Percentiles rank a stretch among this genome's conserved stretches.
phyloP scores from a whole-genome alignment of 768 basidiomycete species.

The Mycena capillaripes region DNA sequence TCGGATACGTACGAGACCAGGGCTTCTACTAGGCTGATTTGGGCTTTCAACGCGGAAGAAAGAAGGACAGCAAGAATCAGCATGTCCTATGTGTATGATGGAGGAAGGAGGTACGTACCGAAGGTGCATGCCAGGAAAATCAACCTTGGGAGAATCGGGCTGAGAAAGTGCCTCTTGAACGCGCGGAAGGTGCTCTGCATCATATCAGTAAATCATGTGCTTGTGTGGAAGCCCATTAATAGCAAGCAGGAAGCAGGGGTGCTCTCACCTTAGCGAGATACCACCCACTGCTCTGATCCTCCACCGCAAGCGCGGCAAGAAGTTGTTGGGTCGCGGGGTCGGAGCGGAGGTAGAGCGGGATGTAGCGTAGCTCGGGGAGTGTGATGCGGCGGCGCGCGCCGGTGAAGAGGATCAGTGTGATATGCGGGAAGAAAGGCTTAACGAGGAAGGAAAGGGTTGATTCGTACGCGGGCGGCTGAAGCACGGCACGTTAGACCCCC shows the following conservation, averaged over 20 bases:
- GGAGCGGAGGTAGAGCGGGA: slow-evolving; percentile 10
- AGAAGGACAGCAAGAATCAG: background rate
- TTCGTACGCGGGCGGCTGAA: slow-evolving; percentile 21
- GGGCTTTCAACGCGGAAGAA: slow-evolving; percentile 1
- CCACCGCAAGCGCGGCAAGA: slow-evolving; percentile 10
- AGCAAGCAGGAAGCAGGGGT: no score
- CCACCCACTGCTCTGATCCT: background rate
- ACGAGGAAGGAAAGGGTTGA: slow-evolving; percentile 19
- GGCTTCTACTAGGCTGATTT: slow-evolving; percentile 23
- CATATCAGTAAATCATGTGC: background rate
- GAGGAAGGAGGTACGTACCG: no score
- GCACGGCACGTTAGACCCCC: background rate
- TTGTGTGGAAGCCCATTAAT: no score
- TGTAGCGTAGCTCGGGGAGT: slow-evolving; percentile 16
- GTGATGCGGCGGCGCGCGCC: no score
- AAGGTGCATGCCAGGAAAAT: slow-evolving; percentile 5
- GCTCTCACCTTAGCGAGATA: slow-evolving; percentile 1
- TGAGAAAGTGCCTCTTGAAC: slow-evolving; percentile 1
- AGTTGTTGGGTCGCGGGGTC: slow-evolving; percentile 21
- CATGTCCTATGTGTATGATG: background rate
- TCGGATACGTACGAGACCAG: slow-evolving; percentile 21
- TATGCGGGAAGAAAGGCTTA: slow-evolving; percentile 23
- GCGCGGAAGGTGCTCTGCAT: slow-evolving; percentile 18
- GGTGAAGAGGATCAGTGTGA: slow-evolving; percentile 5
- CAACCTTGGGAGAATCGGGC: slow-evolving; percentile 19